Conservation (phyloP, 306 rosid genomes). For the Cicer cuneatum region DNA sequence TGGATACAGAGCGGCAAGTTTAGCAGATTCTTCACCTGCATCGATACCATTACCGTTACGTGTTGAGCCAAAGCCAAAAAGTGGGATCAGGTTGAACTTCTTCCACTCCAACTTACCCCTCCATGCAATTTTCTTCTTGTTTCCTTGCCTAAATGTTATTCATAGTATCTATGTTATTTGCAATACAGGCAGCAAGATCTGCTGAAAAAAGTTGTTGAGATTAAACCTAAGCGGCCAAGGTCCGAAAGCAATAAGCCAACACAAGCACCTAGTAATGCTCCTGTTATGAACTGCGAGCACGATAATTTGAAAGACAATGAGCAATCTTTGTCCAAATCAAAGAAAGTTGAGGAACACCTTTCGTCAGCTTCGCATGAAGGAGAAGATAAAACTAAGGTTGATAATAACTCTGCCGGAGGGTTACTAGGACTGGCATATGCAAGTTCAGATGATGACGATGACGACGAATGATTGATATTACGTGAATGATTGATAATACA, state of each 20-base stretch:
- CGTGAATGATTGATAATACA: constrained; percentile 54
- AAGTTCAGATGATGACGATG: constrained; percentile 90
- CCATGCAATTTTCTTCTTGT: background rate
- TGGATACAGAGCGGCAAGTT: constrained; percentile 81
- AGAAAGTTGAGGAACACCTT: constrained; percentile 40
- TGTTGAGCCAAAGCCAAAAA: constrained; percentile 94
- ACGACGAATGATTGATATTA: no score
- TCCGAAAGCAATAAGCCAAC: constrained; percentile 46
- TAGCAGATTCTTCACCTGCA: constrained; percentile 92
- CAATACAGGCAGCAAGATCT: constrained; percentile 85
- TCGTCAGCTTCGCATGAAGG: constrained; percentile 39
- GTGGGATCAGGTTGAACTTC: constrained; percentile 81
- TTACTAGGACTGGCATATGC: constrained; percentile 82
- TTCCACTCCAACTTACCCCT: constrained; percentile 19
- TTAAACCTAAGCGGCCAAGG: constrained; percentile 87
- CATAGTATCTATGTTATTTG: constrained; percentile 6
- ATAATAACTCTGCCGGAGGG: constrained; percentile 64
- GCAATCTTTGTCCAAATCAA: constrained; percentile 29
- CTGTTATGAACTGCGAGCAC: constrained; percentile 37
- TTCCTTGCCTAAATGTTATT: background rate
- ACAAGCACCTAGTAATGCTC: constrained; percentile 26
- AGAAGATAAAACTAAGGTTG: constrained; percentile 47
- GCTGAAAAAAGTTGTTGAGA: constrained; percentile 84
- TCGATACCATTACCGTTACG: constrained; percentile 80
- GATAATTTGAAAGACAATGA: constrained; percentile 47